These are phyloP conservation scores for Henckelia pumila DNA, from an alignment of 257 asterid genomes.

Conservation along the genomic window DNA sequence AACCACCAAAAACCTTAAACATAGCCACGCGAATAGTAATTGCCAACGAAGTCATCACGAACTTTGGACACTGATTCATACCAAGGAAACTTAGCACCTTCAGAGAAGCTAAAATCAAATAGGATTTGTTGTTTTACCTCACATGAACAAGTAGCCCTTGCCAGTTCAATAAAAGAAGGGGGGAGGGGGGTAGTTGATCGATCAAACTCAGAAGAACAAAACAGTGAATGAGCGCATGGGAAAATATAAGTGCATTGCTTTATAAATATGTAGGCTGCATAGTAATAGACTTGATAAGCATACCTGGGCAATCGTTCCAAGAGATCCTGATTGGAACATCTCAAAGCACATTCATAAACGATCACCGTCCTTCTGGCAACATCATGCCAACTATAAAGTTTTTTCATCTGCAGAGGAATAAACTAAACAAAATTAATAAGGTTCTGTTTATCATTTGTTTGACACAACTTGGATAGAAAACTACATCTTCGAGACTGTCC, in stretches of 20 bases:
- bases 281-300: constrained; percentile 9
- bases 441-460: neutral
- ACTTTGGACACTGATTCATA: neutral
- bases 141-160: neutral
- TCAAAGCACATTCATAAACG: constrained; percentile 77
- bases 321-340: constrained; percentile 72
- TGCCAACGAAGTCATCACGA: neutral
- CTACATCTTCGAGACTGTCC: constrained; percentile 4
- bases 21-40: neutral
- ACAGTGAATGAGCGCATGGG: neutral
- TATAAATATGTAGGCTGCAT: neutral
- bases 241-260: neutral
- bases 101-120: neutral
- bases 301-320: constrained; percentile 81
- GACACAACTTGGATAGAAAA: constrained; percentile 2
- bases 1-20: neutral
- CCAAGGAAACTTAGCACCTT: neutral
- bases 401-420: constrained; percentile 62
- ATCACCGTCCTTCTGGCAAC: constrained; percentile 90
- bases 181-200: neutral
- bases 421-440: constrained; percentile 7
- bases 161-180: neutral
- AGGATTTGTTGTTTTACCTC: neutral
- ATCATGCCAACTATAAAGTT: constrained; percentile 94
- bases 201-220: neutral